Conservation (phyloP, 129 eudicot genomes). For the Saussurea involucrata region DNA sequence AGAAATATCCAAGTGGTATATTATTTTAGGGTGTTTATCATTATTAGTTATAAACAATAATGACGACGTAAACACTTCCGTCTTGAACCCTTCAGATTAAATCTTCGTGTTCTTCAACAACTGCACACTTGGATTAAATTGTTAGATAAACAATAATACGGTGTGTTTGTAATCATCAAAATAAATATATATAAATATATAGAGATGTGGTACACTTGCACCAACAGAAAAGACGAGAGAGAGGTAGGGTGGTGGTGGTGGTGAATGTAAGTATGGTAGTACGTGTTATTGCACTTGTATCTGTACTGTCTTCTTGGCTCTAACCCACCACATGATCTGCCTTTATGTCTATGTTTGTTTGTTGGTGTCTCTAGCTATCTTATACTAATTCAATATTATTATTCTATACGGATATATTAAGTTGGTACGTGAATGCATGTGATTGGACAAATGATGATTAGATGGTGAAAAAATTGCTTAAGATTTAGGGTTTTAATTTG, state of each 20-base stretch:
- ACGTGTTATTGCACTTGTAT: constrained; percentile 26
- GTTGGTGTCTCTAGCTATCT: constrained; percentile 15
- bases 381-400: not conserved
- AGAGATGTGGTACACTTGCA: no score
- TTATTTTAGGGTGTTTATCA: no score
- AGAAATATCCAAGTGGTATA: no score
- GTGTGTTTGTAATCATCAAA: no score
- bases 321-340: not conserved
- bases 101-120: no score
- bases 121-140: no score
- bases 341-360: constrained; percentile 16
- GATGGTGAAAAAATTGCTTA: not conserved
- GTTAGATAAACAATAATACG: no score
- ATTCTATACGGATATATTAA: not conserved
- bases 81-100: no score
- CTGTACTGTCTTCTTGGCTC: constrained; percentile 27
- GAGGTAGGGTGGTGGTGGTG: constrained; percentile 23
- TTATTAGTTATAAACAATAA: no score
- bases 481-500: no score
- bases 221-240: not conserved
- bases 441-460: not conserved
- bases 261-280: constrained; percentile 21
- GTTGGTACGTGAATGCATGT: not conserved
- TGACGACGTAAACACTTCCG: no score
- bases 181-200: no score